These are phyloP conservation scores for Scheffersomyces amazonensis DNA, from an alignment of 805 yeast species.

Conservation along the genomic window DNA sequence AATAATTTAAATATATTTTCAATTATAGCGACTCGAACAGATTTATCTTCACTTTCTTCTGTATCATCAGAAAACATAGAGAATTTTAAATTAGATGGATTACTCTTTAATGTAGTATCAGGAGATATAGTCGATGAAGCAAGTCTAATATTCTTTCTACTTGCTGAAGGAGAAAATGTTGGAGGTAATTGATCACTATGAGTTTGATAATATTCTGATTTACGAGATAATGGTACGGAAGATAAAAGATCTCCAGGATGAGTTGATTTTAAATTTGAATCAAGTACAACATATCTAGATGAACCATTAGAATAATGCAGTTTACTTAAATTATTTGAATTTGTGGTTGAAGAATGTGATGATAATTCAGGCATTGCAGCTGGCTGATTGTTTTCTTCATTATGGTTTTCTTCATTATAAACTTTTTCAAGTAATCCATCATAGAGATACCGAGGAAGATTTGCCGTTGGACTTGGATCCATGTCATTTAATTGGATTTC, in stretches of 20 bases:
- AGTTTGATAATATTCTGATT: conserved; percentile 23
- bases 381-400: not conserved
- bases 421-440: conserved; percentile 50
- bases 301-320: conserved; percentile 9
- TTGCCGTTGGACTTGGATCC: conserved; percentile 16
- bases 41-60: conserved; percentile 70
- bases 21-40: conserved; percentile 59
- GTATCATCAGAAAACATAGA: conserved; percentile 47
- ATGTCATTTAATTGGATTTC: conserved; percentile 63
- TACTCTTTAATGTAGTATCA: conserved; percentile 1
- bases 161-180: not conserved
- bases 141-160: not conserved
- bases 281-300: conserved; percentile 43
- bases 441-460: conserved; percentile 61
- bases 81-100: not conserved
- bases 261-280: conserved; percentile 49
- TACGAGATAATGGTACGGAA: conserved; percentile 67
- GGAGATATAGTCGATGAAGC: conserved; percentile 9
- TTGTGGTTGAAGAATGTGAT: not conserved
- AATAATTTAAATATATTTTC: conserved; percentile 68
- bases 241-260: conserved; percentile 87
- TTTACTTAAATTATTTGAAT: conserved; percentile 1
- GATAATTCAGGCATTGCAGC: not conserved
- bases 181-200: conserved; percentile 6
- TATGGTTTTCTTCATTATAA: not conserved